Base-by-base conservation (phyloP, 331 rosid genomes). In the Malus hybrid region DNA sequence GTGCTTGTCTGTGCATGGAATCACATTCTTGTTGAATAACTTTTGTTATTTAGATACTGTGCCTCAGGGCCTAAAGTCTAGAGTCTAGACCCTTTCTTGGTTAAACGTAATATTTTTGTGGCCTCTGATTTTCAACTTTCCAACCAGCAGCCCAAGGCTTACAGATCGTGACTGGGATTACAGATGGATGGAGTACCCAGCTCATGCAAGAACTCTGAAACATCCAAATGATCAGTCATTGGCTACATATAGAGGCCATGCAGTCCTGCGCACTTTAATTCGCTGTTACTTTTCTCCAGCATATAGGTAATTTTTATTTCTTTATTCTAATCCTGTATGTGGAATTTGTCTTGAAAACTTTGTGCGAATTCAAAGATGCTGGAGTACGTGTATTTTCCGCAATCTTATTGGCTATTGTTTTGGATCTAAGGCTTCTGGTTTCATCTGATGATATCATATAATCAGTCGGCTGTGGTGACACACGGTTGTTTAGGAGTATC, bases 201-300 rank as follows among this genome's bases (percentile, higher is more conserved):
- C 74, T 60, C 74, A 82, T 72, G 90, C 96, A 65, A 84, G 86
- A 84, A 72, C 78, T 70, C 26, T 79, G 68, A 87, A 72, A 75
- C 99, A 91, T 78, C 92, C 96, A 3, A 30, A 74, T 69, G 97
- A 94, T 77, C 93, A 79, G 69, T 94, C 99, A 33, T 64, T 94
- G 83, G 84, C 96, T 78, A 88, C 99, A 50, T 94, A 90, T 72
- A 82, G 81, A 84, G 97, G 96, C 58, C 99, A 94, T 84, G 81
- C 93, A 3, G 96, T 94, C 77, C 72, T 94, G 86, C 86, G 89
- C 11, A 91, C 99, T 69, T 86, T 94, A 61, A 91, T 94, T 72
- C 95, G 97, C 61, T 94, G 99, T 77, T 94, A 94, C 81, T 88
- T 94, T 86, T 94, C 97, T 28, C 97, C 97, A 7, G 84, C 90